Evolutionary conservation across 1,284 basidiomycete genomes (phyloP), one percentile per base, ranked within the genome.

Genomic region (Boletellus sp.): DNA sequence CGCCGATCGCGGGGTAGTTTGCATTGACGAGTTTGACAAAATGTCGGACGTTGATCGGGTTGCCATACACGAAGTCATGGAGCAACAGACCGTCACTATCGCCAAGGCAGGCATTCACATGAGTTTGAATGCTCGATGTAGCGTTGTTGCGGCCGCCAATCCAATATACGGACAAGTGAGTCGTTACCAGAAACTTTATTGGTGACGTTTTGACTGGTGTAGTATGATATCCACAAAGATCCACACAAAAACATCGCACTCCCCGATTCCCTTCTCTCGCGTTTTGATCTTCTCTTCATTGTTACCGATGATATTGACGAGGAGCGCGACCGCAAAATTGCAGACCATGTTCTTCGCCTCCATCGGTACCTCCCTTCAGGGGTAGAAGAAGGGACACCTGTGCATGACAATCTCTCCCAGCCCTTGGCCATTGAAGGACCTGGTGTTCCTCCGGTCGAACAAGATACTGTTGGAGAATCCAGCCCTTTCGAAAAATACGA

Each of bases 61-160:
- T n/a, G 95, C 96, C 23, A 99, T 99, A 58, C 96, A 99, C 72
- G 96, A 99, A 83, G 96, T 98, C 61, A 99, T 99, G 96, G 95
- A 99, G 68, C 93, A 96, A 68, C 95, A 98, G 68, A 99, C 96
- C 0, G 94, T 99, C 43, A 98, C 96, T 1, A 99, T 99, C 56
- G 96, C 96, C 49, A 99, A 99, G 65, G 96, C 96, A 10, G 96
- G 96, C 52, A 99, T 99, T 56, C 95, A 98, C 68, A 99, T 96
- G 1, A 94, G 90, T 59, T 77, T 99, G 56, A 99, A 99, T 69
- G 96, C 96, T 4, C 82, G 96, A 33, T 99, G 95, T 69, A 96
- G 92, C 57, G 96, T 99, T 29, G 85, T 99, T 37, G 96, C 96
- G 7, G 96, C 96, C 22, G 96, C 96, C 36, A 99, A 99, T 69